phyloP scores from a whole-genome alignment of 1,139 yeast species.

The Blastobotrys proliferans region DNA sequence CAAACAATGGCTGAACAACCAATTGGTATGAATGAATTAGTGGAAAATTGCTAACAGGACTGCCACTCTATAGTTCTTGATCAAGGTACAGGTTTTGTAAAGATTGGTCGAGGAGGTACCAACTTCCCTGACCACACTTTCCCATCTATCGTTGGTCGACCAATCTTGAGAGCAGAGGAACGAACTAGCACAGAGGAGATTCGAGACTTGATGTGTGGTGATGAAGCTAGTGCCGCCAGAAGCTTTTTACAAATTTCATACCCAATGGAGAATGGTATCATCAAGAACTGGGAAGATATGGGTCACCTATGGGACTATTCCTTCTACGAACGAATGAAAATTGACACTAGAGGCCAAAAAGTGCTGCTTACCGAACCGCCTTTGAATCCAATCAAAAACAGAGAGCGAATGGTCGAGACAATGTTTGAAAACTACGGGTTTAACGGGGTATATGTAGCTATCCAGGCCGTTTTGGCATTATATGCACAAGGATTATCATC shows the following conservation, averaged over 20 bases:
- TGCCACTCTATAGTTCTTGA: conserved; percentile 58
- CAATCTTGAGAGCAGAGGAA: conserved; percentile 95
- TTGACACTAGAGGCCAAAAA: conserved; percentile 72
- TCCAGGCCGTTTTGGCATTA: conserved; percentile 94
- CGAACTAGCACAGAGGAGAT: conserved; percentile 52
- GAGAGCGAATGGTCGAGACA: conserved; percentile 96
- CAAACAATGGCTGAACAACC: conserved; percentile 42
- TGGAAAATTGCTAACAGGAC: background rate
- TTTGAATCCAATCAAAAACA: conserved; percentile 95
- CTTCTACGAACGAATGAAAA: conserved; percentile 82
- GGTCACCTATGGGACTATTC: conserved; percentile 98
- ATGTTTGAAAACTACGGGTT: conserved; percentile 96
- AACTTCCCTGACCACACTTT: conserved; percentile 98
- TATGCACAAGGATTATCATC: conserved; percentile 96
- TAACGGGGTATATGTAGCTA: conserved; percentile 96
- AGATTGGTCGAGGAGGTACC: conserved; percentile 92
- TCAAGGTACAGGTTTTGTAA: conserved; percentile 94
- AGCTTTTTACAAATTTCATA: conserved; percentile 86
- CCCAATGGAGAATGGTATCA: conserved; percentile 98
- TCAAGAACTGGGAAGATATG: conserved; percentile 98
- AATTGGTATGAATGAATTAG: conserved; percentile 47
- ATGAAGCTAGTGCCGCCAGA: conserved; percentile 88
- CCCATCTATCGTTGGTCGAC: conserved; percentile 97
- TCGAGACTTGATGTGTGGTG: conserved; percentile 96
- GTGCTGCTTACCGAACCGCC: conserved; percentile 95